Base-by-base conservation (phyloP, 2,329 filamentous ascomycete species). In the Pyrenochaeta sp. region DNA sequence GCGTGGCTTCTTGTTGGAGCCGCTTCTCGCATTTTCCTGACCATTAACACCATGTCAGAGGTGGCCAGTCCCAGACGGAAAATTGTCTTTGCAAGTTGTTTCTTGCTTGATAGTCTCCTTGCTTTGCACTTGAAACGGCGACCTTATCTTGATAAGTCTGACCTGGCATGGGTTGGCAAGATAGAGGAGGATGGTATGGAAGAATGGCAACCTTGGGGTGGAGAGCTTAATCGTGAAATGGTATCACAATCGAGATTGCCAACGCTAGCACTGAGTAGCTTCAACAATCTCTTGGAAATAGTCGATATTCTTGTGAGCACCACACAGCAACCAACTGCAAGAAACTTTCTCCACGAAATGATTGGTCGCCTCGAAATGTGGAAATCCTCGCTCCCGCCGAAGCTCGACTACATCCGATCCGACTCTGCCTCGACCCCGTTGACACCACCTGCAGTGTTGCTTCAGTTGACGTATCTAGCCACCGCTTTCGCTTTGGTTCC, bases 181-280 rank as follows among this genome's bases (percentile, higher is more conserved):
- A 75, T 89, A 3, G 80, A 84, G 30, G 87, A 90, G 69, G 86
- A 90, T 63, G 87, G 87, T 0, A 75, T 88, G 23, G 89, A 91
- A 64, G 88, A 91, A 75, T 91, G 88, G 88, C 85, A 89, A 58
- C 85, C 86, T 1, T 91, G 89, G 89, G 78, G 79, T 21, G 83
- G 86, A 14, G 79, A 81, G 49, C 66, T 81, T 49, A 73, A 76
- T 74, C 76, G 21, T 9, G 42, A 20, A 31, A 14, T 40, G 18
- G 40, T 17, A 40, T 44, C 49, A 7, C 51, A 35, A 20, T 61
- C 62, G 21, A 60, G 63, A 15, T 56, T 60, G 23, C 72, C 72
- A 12, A 63, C 79, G 12, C 77, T 80, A 36, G 75, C 78, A 1
- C 64, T 82, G 23, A 85, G 82, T 63, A 82, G 79, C 7, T 84